Base-by-base conservation (phyloP, 345 rosid genomes). In the Rubroshorea leprosula region DNA sequence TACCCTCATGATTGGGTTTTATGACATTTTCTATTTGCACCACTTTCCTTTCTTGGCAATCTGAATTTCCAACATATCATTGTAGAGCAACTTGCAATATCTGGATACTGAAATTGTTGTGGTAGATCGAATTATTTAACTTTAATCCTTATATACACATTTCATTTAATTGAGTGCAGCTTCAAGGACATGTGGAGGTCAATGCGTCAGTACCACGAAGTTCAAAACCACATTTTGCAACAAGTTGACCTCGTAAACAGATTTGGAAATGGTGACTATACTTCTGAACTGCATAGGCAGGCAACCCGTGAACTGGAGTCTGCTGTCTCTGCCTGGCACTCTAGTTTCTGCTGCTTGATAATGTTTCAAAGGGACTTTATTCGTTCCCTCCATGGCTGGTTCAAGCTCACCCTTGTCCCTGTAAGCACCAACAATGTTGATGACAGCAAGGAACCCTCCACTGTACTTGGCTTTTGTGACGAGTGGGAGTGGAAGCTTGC, bases 401-500 rank as follows among this genome's bases (percentile, higher is more conserved):
- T 86, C 76, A 89, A 81, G 78, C 90, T 89, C 55, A 75, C 85
- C 59, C 89, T 89, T 64, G 67, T 77, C 41, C 85, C 99, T 29
- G 88, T 93, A 58, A 77, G 81, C 79, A 75, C 65, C 22, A 82
- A 79, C 41, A 77, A 79, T 49, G 23, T 58, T 7, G 68, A 38
- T 64, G 67, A 67, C 27, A 64, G 46, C 23, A 71, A 46, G 55
- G 84, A 83, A 55, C 76, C 61, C 12, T 79, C 81, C 14, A 83
- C 82, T n/a, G 83, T 61, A 5, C 83, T 67, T 68, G 70, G 76
- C 23, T 93, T 93, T 69, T 89, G 78, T 15, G 99, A 93, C 19
- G 99, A 89, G 71, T 93, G 99, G 99, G n/a, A n/a, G n/a, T n/a
- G n/a, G n/a, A 93, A 89, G 77, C 84, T 68, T 39, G 83, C 96